Evolutionary conservation across 805 yeast species (phyloP).

Genomic region (Candida lessepsii): DNA sequence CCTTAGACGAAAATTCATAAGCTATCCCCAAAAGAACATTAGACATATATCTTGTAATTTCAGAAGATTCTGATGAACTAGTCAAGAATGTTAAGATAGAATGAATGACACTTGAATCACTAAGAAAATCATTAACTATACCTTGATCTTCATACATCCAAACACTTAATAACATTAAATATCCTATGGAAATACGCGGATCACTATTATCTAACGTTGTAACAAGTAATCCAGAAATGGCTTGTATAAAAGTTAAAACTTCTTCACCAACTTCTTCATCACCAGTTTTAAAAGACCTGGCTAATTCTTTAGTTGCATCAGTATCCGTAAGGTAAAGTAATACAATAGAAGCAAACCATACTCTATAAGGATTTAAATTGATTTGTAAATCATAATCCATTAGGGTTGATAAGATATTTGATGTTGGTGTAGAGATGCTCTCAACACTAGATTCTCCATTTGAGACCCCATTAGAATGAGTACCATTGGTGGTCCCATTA

Average conservation of each 20-base stretch:
- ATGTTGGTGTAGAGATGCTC: conserved; percentile 29
- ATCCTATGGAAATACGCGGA: conserved; percentile 75
- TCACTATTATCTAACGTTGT: conserved; percentile 62
- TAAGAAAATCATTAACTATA: conserved; percentile 73
- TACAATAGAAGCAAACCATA: conserved; percentile 78
- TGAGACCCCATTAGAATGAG: not conserved
- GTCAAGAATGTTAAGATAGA: conserved; percentile 65
- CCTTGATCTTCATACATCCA: conserved; percentile 78
- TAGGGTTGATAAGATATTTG: conserved; percentile 67
- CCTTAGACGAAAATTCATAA: conserved; percentile 68
- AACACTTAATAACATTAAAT: conserved; percentile 65
- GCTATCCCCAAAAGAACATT: conserved; percentile 69
- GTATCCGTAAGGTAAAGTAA: conserved; percentile 58
- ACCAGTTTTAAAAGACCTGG: conserved; percentile 55
- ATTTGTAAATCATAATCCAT: conserved; percentile 66
- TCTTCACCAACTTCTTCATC: conserved; percentile 65
- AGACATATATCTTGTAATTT: conserved; percentile 69
- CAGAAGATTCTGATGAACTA: conserved; percentile 47
- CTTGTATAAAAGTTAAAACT: conserved; percentile 65
- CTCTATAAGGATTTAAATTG: conserved; percentile 78
- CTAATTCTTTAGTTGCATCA: conserved; percentile 47
- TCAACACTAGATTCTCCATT: not conserved
- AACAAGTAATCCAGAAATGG: conserved; percentile 71
- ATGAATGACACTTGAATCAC: conserved; percentile 63
- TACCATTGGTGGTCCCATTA: no score